A percentile compares a stretch with the other conserved stretches of the same genome.
phyloP scores from a whole-genome alignment of 2,329 filamentous ascomycete genomes.

The Aspergillus ochraceoroseus region DNA sequence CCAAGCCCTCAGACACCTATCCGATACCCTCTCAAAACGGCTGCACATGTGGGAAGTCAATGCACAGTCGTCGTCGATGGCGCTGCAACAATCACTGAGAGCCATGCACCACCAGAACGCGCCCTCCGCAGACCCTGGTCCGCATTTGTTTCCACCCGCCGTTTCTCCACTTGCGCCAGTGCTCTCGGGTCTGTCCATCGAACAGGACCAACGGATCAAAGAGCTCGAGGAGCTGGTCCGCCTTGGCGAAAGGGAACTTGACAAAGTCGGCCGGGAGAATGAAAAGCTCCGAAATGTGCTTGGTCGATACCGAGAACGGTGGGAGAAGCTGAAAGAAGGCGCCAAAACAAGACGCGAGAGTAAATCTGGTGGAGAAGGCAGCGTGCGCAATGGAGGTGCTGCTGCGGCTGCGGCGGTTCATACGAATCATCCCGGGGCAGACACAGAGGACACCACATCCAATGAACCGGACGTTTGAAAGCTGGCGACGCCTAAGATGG shows the following conservation, averaged over 20 bases:
- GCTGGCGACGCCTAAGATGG: too few relatives aligned
- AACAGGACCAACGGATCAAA: slow-evolving; percentile 48
- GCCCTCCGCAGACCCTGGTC: slow-evolving; percentile 28
- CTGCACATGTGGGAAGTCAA: slow-evolving; percentile 92
- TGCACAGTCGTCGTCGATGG: slow-evolving; percentile 79
- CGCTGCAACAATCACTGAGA: slow-evolving; percentile 74
- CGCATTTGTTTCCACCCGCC: slow-evolving; percentile 30
- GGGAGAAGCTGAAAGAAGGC: slow-evolving; percentile 64
- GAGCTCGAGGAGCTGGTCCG: slow-evolving; percentile 66
- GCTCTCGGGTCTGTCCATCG: slow-evolving; percentile 23
- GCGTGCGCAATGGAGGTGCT: slow-evolving; percentile 3
- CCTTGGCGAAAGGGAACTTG: slow-evolving; percentile 55
- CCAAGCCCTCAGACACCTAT: slow-evolving; percentile 72
- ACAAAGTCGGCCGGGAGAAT: slow-evolving; percentile 58
- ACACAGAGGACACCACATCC: neutral
- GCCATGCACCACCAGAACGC: slow-evolving; percentile 43
- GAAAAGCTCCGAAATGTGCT: slow-evolving; percentile 55
- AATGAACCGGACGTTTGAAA: slow-evolving; percentile 4
- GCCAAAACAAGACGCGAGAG: slow-evolving; percentile 45
- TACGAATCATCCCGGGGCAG: neutral
- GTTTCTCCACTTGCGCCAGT: slow-evolving; percentile 24
- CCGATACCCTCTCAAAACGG: slow-evolving; percentile 79
- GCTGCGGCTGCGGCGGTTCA: neutral
- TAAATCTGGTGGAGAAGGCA: slow-evolving; percentile 15
- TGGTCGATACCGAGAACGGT: slow-evolving; percentile 57